phyloP scores from a whole-genome alignment of 75 land plant genomes.

The Adiantum capillusveneris region DNA sequence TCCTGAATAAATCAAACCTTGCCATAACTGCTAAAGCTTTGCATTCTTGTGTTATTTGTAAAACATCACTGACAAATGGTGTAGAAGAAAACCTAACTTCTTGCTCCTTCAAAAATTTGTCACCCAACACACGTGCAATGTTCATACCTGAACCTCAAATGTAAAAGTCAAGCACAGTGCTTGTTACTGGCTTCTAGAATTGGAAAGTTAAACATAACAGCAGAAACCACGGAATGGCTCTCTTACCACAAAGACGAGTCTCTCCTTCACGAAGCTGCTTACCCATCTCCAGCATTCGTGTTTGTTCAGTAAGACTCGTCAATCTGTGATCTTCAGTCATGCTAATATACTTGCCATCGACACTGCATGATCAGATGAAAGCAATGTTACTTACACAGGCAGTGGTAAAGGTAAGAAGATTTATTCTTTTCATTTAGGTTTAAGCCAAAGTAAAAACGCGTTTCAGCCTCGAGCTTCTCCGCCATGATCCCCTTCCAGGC shows the following conservation, averaged over 20 bases:
- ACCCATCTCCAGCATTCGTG: constrained; percentile 58
- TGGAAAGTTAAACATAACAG: not conserved
- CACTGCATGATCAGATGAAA: no score
- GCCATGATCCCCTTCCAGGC: no score
- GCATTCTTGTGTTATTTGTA: constrained; percentile 39
- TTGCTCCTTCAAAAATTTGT: constrained; percentile 86
- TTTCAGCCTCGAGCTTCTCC: no score
- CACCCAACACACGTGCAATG: constrained; percentile 85
- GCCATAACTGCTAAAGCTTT: constrained; percentile 67
- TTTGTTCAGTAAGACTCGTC: constrained; percentile 58
- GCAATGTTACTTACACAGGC: no score
- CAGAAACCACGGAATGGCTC: not conserved
- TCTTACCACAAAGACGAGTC: constrained; percentile 74
- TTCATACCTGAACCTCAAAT: constrained; percentile 55
- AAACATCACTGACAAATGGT: constrained; percentile 76
- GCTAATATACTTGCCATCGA: constrained; percentile 51
- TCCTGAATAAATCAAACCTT: constrained; percentile 31
- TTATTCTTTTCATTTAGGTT: no score
- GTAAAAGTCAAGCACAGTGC: no score
- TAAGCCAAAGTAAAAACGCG: no score
- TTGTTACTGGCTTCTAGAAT: no score
- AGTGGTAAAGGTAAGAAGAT: no score
- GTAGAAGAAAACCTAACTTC: constrained; percentile 76
- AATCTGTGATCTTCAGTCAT: constrained; percentile 95
- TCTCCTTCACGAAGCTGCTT: constrained; percentile 72